These are phyloP conservation scores for Bipolaris zeicola DNA, from an alignment of 2,329 filamentous ascomycete genomes.

Conservation along the genomic window DNA sequence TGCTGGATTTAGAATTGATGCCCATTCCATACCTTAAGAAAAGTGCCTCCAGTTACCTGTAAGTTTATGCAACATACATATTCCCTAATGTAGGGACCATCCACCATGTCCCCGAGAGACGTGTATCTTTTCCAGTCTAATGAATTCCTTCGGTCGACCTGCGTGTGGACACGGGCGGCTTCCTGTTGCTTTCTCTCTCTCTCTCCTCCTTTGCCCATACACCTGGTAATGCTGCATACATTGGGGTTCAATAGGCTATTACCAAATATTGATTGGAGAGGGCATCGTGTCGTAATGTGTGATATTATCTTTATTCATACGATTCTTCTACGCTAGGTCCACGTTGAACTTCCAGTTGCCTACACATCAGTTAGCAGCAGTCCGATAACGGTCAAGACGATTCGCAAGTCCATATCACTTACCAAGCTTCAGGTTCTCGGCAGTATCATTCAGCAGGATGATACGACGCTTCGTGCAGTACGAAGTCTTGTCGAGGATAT, in stretches of 20 bases:
- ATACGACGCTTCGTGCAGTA: conserved; percentile 94
- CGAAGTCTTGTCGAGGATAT: conserved; percentile 97
- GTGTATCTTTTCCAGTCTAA: not conserved
- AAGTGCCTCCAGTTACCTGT: conserved; percentile 6
- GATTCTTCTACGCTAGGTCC: conserved; percentile 24
- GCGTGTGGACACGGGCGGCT: not conserved
- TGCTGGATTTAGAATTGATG: conserved; percentile 3
- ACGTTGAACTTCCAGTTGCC: conserved; percentile 44
- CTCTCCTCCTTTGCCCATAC: not conserved
- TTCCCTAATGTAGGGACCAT: not conserved
- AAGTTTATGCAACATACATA: conserved; percentile 19
- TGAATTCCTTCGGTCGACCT: not conserved
- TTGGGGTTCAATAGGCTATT: not conserved
- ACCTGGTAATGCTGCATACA: not conserved
- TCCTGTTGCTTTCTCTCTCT: not conserved
- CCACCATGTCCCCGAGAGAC: conserved; percentile 2
- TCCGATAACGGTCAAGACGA: not conserved
- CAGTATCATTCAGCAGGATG: conserved; percentile 89
- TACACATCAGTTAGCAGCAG: conserved; percentile 18
- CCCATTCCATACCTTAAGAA: conserved; percentile 13
- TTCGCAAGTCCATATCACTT: conserved; percentile 45
- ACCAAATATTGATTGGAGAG: not conserved
- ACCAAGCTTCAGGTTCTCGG: conserved; percentile 89
- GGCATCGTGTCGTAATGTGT: not conserved
- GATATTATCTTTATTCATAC: conserved; percentile 1